phyloP scores from a whole-genome alignment of 2,329 filamentous ascomycete species.

The Setomelanomma holmii region DNA sequence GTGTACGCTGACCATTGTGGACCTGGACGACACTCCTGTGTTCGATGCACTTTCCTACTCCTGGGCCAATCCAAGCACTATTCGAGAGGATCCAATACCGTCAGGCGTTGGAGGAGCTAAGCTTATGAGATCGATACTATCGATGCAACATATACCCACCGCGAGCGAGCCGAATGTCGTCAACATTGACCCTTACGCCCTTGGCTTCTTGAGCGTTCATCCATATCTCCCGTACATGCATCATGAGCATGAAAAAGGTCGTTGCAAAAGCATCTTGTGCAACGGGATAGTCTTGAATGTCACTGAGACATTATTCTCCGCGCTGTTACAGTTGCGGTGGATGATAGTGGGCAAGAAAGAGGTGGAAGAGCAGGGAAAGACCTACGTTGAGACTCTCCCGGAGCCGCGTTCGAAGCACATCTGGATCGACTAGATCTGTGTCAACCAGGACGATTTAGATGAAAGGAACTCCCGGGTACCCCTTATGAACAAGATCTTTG shows the following conservation, averaged over 20 bases:
- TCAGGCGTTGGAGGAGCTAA: background rate
- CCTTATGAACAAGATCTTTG: conserved; percentile 16
- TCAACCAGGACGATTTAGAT: conserved; percentile 9
- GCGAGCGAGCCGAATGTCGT: background rate
- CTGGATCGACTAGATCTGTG: conserved; percentile 13
- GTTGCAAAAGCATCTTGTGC: background rate
- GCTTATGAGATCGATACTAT: background rate
- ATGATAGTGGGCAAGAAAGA: background rate
- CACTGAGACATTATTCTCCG: background rate
- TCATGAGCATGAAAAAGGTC: background rate
- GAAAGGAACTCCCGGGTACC: conserved; percentile 14
- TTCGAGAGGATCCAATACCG: background rate
- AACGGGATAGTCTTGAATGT: background rate
- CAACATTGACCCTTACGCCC: background rate
- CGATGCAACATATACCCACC: background rate
- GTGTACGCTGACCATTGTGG: background rate
- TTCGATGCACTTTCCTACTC: background rate
- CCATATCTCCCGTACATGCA: background rate
- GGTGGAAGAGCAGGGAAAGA: background rate
- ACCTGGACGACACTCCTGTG: background rate
- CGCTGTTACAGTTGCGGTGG: background rate
- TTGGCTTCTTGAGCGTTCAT: background rate
- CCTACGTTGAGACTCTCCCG: background rate
- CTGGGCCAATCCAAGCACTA: background rate
- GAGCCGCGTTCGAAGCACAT: background rate